Percentiles rank a stretch among this genome's conserved stretches.
phyloP scores from a whole-genome alignment of 306 rosid species.

The Prosopis cineraria region DNA sequence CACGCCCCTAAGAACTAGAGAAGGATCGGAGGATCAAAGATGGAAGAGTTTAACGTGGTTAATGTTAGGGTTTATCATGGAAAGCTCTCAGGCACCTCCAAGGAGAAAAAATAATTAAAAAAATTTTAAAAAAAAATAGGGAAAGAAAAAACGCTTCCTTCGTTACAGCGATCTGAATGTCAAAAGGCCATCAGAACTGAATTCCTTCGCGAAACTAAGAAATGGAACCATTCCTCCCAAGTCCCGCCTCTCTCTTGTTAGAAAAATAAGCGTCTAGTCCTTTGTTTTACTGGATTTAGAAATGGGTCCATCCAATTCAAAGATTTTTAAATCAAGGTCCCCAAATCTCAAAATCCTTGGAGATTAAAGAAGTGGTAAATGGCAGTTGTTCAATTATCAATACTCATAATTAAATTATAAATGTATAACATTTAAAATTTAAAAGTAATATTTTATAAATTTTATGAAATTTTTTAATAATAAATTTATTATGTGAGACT shows the following conservation, averaged over 20 bases:
- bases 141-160: neutral
- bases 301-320: too few species aligned
- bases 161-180: neutral
- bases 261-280: too few species aligned
- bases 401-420: too few species aligned
- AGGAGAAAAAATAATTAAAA: neutral
- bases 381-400: too few species aligned
- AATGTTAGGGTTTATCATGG: conserved; percentile 11
- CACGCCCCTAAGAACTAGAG: neutral
- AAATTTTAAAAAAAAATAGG: neutral
- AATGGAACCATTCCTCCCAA: neutral
- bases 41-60: neutral
- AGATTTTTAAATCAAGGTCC: too few species aligned
- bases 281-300: too few species aligned
- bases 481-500: too few species aligned
- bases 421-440: too few species aligned
- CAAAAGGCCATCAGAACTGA: neutral
- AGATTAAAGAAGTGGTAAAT: too few species aligned
- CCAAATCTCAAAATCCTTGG: too few species aligned
- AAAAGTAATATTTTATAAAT: too few species aligned
- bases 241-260: neutral
- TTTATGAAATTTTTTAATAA: too few species aligned
- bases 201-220: neutral
- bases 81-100: neutral
- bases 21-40: neutral